Conservation (phyloP, 2,329 filamentous ascomycete species). For the Colletotrichum sp. region DNA sequence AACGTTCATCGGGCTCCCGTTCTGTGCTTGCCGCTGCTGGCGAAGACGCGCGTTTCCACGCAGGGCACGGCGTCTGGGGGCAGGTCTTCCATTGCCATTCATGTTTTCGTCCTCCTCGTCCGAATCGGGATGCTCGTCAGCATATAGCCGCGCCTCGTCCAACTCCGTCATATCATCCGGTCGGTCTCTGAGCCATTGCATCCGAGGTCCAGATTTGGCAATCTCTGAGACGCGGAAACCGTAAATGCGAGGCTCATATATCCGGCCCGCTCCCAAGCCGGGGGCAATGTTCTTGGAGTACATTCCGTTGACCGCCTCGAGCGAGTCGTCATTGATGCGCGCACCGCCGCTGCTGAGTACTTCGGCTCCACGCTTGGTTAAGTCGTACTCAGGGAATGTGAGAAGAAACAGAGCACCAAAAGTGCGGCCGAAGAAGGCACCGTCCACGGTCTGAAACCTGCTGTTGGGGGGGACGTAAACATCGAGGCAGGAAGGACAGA, state of each 20-base stretch:
- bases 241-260: conserved; percentile 96
- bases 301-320: conserved; percentile 80
- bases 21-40: conserved; percentile 49
- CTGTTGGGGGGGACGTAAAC: conserved; percentile 98
- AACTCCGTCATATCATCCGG: conserved; percentile 81
- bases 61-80: conserved; percentile 48
- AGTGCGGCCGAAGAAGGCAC: conserved; percentile 96
- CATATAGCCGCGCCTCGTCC: conserved; percentile 73
- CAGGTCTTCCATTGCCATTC: conserved; percentile 46
- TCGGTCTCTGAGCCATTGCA: conserved; percentile 94
- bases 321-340: conserved; percentile 46
- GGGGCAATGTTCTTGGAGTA: conserved; percentile 87
- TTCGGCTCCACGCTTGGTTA: conserved; percentile 73
- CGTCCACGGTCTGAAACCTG: conserved; percentile 95
- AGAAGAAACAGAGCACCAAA: conserved; percentile 98
- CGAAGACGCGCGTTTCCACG: conserved; percentile 44
- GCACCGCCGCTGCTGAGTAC: conserved; percentile 46
- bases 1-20: conserved; percentile 62
- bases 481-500: conserved; percentile 95
- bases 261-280: conserved; percentile 79
- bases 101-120: conserved; percentile 63
- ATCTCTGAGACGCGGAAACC: conserved; percentile 94
- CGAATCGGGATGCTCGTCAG: conserved; percentile 57
- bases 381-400: conserved; percentile 95
- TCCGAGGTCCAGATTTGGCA: conserved; percentile 86